A percentile compares a stretch with the other conserved stretches of the same genome.
Conservation (phyloP, 2,329 filamentous ascomycete genomes). For the Sporothrix brasiliensis region DNA sequence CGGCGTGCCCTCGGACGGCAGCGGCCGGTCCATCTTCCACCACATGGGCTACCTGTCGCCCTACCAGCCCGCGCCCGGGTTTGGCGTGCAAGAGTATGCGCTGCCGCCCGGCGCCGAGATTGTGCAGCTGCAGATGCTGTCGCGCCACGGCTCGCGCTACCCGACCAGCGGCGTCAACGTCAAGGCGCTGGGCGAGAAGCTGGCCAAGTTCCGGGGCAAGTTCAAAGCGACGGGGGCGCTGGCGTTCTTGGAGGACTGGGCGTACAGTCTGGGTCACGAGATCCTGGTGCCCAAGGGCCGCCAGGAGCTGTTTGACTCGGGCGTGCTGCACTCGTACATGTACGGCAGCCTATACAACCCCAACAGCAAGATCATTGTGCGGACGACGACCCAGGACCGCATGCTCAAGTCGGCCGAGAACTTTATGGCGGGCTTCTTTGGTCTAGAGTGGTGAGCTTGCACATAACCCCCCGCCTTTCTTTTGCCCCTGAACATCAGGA, state of each 20-base stretch:
- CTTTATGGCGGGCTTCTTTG: slow-evolving; percentile 78
- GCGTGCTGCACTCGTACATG: slow-evolving; percentile 71
- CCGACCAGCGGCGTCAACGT: slow-evolving; percentile 65
- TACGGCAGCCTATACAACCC: slow-evolving; percentile 73
- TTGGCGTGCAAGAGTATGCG: slow-evolving; percentile 72
- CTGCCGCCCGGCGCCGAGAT: slow-evolving; percentile 68
- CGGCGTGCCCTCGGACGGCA: slow-evolving; percentile 53
- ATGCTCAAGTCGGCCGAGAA: slow-evolving; percentile 79
- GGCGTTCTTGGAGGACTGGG: slow-evolving; percentile 70
- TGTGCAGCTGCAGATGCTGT: slow-evolving; percentile 71
- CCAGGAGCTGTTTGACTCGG: slow-evolving; percentile 72
- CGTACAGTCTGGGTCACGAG: slow-evolving; percentile 68
- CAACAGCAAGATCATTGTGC: slow-evolving; percentile 70
- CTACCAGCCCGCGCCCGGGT: slow-evolving; percentile 72
- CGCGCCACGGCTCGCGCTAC: slow-evolving; percentile 73
- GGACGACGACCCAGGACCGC: slow-evolving; percentile 74
- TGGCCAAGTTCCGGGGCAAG: slow-evolving; percentile 57
- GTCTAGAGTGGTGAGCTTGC: slow-evolving; percentile 62
- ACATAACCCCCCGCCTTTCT: too few relatives aligned
- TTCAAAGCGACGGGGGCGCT: slow-evolving; percentile 62
- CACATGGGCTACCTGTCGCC: slow-evolving; percentile 70
- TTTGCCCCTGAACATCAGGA: too few relatives aligned
- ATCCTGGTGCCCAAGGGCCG: slow-evolving; percentile 73
- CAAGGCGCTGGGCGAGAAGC: slow-evolving; percentile 57
- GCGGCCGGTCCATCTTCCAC: slow-evolving; percentile 60